phyloP scores from a whole-genome alignment of 1,284 basidiomycete species.

The Irpex sp. region DNA sequence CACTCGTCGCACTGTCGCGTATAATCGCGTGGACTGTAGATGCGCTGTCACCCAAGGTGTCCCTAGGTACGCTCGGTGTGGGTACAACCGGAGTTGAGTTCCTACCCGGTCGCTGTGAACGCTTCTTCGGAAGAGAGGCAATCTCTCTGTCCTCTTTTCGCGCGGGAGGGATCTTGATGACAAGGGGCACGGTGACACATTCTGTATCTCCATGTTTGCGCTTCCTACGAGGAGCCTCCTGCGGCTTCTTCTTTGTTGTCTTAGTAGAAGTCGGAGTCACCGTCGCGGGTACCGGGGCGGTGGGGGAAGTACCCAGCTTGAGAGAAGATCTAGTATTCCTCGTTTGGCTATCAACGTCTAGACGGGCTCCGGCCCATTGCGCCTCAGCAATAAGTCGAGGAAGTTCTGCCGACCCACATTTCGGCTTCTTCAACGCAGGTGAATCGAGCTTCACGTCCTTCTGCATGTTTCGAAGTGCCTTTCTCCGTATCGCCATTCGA shows the following conservation, averaged over 20 bases:
- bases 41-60: neutral
- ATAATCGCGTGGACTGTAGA: constrained; percentile 3
- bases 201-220: neutral
- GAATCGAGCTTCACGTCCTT: neutral
- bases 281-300: neutral
- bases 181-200: neutral
- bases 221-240: neutral
- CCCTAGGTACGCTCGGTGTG: neutral
- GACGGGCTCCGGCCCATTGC: neutral
- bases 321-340: neutral
- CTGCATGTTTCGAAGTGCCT: neutral
- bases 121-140: neutral
- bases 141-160: neutral
- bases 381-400: neutral
- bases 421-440: neutral
- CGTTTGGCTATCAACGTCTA: neutral
- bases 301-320: neutral
- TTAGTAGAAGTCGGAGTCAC: neutral
- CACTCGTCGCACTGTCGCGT: constrained; percentile 6
- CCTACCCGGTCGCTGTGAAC: neutral
- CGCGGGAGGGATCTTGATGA: neutral
- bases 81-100: neutral
- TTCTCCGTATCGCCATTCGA: neutral
- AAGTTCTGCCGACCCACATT: neutral
- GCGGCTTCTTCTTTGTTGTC: neutral